Base-by-base conservation (phyloP, 2,329 filamentous ascomycete species). In the Calonectria fujianensis region DNA sequence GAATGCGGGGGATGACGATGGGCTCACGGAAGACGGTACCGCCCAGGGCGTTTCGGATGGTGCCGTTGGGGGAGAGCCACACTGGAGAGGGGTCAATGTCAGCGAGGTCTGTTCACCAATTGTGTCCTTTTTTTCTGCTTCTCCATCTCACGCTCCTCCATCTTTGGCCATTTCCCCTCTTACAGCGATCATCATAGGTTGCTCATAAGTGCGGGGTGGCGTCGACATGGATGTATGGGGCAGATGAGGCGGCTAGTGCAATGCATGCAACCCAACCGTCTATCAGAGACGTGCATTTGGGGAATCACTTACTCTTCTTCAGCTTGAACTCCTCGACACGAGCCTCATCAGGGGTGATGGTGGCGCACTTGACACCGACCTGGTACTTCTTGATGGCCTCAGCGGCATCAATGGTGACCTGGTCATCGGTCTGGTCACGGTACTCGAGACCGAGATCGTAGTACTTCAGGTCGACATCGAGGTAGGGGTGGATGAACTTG, bases 351-450 rank as follows among this genome's bases (percentile, higher is more conserved):
- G 97, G 97, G 54, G 97, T 99, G 89, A 99, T 99, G 85, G 97
- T 99, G 79, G 97, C 97, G 87, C 97, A 99, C 91, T 99, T 99
- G 89, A 99, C 95, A 87, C 96, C 97, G 70, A 99, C 97, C 74
- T 94, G 95, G 91, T 98, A 98, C 91, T 98, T 98, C 92, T 98
- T 96, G 89, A 98, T 98, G 54, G 97, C 97, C 89, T 98, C 95
- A 71, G 97, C 97, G 70, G 96, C 95, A 84, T 98, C 97, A 81
- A 96, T 86, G 77, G 97, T 99, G 87, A 99, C 96, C 89, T 98
- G 91, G 87, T 98, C 97, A 86, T 97, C 93, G 85, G 97, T 98
- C 91, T 98, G 88, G 86, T 99, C 96, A 85, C 97, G 95, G 91
- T 98, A 98, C 85, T 95, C 93, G 78, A 98, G 92, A 76, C 97